Evolutionary conservation across 768 basidiomycete genomes (phyloP).

Genomic region (Pulveroboletus sp.): DNA sequence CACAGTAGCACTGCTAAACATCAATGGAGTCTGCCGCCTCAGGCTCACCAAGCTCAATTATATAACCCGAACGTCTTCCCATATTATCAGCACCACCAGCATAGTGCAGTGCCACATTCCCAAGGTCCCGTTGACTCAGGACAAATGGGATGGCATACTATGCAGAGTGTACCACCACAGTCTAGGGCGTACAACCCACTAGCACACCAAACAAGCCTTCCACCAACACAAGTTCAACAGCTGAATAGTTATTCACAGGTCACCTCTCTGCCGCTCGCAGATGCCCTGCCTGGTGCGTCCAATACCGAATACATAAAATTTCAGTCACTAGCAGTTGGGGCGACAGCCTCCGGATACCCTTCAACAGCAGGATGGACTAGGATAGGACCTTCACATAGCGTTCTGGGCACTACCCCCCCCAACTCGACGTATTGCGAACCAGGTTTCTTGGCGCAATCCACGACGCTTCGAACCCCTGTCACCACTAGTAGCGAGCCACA

Average conservation of each 20-base stretch:
- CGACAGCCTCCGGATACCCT: not conserved
- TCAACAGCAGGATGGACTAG: not conserved
- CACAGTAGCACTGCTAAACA: not conserved
- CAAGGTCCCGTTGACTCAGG: slow-evolving; percentile 1
- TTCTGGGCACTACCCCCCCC: not conserved
- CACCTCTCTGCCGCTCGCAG: not conserved
- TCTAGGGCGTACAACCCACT: not conserved
- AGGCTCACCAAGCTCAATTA: slow-evolving; percentile 2
- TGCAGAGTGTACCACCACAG: slow-evolving; percentile 10
- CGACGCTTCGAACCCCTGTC: not conserved
- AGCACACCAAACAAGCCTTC: slow-evolving; percentile 2
- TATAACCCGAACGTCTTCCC: not conserved
- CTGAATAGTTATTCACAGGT: slow-evolving; percentile 7
- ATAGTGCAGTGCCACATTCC: not conserved
- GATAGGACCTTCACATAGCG: not conserved
- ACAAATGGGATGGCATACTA: slow-evolving; percentile 11
- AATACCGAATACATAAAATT: not conserved
- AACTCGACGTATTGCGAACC: not conserved
- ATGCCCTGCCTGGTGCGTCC: slow-evolving; percentile 9
- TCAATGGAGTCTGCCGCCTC: not conserved
- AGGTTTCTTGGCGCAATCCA: not conserved
- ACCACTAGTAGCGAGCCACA: slow-evolving; percentile 1
- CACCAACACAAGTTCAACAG: slow-evolving; percentile 7
- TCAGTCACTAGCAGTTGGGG: not conserved
- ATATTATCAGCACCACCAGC: slow-evolving; percentile 4